Percentiles rank a stretch among this genome's conserved stretches.
These are phyloP conservation scores for Xylaria sp. DNA, from an alignment of 2,329 filamentous ascomycete species.

Conservation along the genomic window DNA sequence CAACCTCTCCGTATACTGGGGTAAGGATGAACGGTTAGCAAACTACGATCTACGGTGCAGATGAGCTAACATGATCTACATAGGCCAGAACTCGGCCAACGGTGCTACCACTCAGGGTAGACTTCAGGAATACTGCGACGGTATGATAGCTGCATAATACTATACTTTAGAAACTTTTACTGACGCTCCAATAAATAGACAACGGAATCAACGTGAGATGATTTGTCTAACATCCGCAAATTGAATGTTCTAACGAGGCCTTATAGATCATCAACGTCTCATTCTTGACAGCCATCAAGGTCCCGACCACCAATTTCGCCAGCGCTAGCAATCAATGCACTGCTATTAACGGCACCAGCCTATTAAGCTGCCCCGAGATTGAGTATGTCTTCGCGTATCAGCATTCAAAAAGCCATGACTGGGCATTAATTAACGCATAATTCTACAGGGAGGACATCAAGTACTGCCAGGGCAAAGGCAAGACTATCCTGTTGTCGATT, in stretches of 20 bases:
- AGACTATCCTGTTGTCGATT: slow-evolving; percentile 77
- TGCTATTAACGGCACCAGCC: slow-evolving; percentile 64
- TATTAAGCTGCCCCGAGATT: slow-evolving; percentile 71
- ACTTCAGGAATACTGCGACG: slow-evolving; percentile 67
- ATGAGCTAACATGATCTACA: slow-evolving; percentile 38
- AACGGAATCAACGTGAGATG: slow-evolving; percentile 57
- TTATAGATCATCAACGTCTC: slow-evolving; percentile 69
- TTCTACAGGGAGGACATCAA: slow-evolving; percentile 58
- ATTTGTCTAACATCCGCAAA: not conserved
- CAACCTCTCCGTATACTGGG: slow-evolving; percentile 76
- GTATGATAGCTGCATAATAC: slow-evolving; percentile 47
- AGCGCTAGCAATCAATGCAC: slow-evolving; percentile 71
- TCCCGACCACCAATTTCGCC: slow-evolving; percentile 69
- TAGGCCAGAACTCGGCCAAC: slow-evolving; percentile 69
- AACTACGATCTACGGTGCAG: not conserved
- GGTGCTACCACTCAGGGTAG: slow-evolving; percentile 62
- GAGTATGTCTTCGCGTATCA: slow-evolving; percentile 58
- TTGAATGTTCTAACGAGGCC: slow-evolving; percentile 13
- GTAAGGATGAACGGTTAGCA: slow-evolving; percentile 47
- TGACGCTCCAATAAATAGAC: slow-evolving; percentile 47
- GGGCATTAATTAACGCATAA: slow-evolving; percentile 18
- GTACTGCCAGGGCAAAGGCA: slow-evolving; percentile 71
- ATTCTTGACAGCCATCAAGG: slow-evolving; percentile 68
- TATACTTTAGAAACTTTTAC: not conserved
- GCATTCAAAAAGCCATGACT: slow-evolving; percentile 15